Conservation (phyloP, 2,329 filamentous ascomycete genomes). For the Penicillium polonicum region DNA sequence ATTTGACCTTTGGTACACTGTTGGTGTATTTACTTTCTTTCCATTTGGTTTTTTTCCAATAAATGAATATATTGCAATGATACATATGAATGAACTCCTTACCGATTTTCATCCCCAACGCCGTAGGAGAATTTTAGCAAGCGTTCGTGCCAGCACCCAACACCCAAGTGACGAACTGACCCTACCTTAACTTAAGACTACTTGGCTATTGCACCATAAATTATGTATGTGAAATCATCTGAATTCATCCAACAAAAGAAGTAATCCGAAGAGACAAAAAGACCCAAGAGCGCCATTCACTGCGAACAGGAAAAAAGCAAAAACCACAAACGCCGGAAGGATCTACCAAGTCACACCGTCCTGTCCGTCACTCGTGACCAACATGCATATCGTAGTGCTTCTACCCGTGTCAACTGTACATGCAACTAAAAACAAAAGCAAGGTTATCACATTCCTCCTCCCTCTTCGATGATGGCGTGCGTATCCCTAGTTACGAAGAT, state of each 20-base stretch:
- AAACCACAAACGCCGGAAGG: conserved; percentile 23
- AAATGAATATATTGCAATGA: conserved; percentile 5
- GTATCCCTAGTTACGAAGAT: conserved; percentile 44
- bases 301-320: conserved; percentile 18
- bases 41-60: conserved; percentile 10
- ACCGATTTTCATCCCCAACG: not conserved
- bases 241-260: conserved; percentile 2
- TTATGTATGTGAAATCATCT: conserved; percentile 1
- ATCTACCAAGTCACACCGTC: conserved; percentile 15
- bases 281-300: conserved; percentile 17
- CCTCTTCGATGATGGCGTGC: conserved; percentile 42
- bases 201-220: not conserved
- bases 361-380: conserved; percentile 24
- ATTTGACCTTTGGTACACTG: conserved; percentile 14
- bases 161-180: not conserved
- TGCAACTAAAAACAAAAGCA: conserved; percentile 6
- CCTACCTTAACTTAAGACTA: not conserved
- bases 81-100: not conserved
- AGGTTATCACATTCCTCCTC: conserved; percentile 25
- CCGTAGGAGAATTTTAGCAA: not conserved
- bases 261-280: conserved; percentile 2
- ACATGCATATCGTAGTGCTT: conserved; percentile 12
- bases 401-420: conserved; percentile 20
- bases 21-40: conserved; percentile 8
- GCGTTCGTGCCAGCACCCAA: not conserved